Evolutionary conservation across 2,329 filamentous ascomycete genomes (phyloP).

Genomic region (Beauveria caledonica): DNA sequence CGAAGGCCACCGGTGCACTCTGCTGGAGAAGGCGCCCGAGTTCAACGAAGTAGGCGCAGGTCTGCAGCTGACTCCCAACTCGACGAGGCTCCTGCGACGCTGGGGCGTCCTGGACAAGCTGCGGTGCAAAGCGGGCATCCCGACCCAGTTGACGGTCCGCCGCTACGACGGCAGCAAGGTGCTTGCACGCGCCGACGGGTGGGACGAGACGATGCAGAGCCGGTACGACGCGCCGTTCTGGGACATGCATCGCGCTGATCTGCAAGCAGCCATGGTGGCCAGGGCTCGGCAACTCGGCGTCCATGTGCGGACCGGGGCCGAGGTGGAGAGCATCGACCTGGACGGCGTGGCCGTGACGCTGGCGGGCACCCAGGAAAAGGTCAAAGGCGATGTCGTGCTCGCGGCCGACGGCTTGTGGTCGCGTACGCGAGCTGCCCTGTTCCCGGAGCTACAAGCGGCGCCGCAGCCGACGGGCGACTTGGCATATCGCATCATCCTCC

Average conservation of each 20-base stretch:
- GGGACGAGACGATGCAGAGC: constrained; percentile 41
- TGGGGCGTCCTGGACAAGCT: constrained; percentile 42
- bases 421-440: constrained; percentile 37
- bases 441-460: constrained; percentile 36
- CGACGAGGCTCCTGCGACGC: constrained; percentile 38
- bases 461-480: constrained; percentile 55
- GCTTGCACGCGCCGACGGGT: constrained; percentile 34
- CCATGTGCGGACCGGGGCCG: constrained; percentile 37
- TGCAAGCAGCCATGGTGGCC: constrained; percentile 45
- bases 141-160: constrained; percentile 41
- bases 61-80: constrained; percentile 44
- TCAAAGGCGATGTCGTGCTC: constrained; percentile 47
- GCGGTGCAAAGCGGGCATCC: constrained; percentile 30
- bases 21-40: neutral
- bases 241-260: constrained; percentile 54
- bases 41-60: constrained; percentile 39
- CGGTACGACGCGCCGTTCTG: constrained; percentile 51
- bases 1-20: neutral
- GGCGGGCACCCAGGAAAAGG: constrained; percentile 22
- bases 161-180: constrained; percentile 46
- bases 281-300: constrained; percentile 47
- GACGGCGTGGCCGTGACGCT: constrained; percentile 32
- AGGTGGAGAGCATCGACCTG: constrained; percentile 41
- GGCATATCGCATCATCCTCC: constrained; percentile 54
- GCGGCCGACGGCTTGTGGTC: constrained; percentile 60